Base-by-base conservation (phyloP, 306 rosid species). In the Quercus glauca region DNA sequence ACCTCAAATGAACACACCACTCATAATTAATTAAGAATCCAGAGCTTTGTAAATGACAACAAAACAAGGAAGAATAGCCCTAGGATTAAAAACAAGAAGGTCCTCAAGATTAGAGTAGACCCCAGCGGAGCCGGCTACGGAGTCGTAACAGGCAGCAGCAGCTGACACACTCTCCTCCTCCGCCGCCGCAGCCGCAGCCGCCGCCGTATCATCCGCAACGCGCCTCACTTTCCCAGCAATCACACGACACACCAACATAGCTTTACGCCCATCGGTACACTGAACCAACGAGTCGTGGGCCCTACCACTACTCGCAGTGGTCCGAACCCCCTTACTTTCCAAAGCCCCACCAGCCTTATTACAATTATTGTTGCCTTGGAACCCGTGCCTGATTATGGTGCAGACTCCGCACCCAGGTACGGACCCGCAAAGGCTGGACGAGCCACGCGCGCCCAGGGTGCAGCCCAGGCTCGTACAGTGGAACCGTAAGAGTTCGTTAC, bases 241-340 rank as follows among this genome's bases (percentile, higher is more conserved):
- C 35, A 92, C 99, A 11, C 99, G 98, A 59, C 99, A 95, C 68
- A 95, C 98, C 77, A 95, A 79, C 96, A 95, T 95, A 0, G 98
- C 98, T 80, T 96, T 87, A 2, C 90, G 85, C 1, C 76, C 79
- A 9, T 85, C 92, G 1, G 73, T 76, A 60, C 93, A 59, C 0
- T 10, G 55, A 52, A 85, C 45, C 45, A 41, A 59, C 1, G 91
- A 81, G 73, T 93, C 99, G 83, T 93, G 99, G 45, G 98, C 99
- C 91, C 92, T 86, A 58, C 99, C 98, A 20, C 98, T 92, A 55
- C 98, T 90, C 33, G 97, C 97, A 1, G 94, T 91, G 82, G 98
- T 95, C 59, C 78, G 75, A 82, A 95, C 99, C 4, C 97, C 99
- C 63, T 80, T 85, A 61, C 75, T 17, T 4, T 76, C 83, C 0